Percentiles rank a stretch among this genome's conserved stretches.
Conservation (phyloP, 176 grass and related monocot species). For the Cymbopogon citratus region DNA sequence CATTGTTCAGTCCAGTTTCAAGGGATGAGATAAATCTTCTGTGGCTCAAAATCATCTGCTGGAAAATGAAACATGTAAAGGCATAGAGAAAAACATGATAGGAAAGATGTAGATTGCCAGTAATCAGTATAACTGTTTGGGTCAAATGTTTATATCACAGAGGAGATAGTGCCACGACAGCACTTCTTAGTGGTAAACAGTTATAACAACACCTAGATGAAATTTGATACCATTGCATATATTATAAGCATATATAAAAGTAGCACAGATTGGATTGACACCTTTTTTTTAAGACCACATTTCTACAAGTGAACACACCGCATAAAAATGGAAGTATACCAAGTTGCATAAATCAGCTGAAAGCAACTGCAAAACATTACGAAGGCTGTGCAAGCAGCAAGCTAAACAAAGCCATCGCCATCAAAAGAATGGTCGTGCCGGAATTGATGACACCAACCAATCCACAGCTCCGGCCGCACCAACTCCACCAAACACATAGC, state of each 20-base stretch:
- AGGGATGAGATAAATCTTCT: conserved; percentile 12
- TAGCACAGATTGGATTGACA: not conserved
- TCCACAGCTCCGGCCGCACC: conserved; percentile 27
- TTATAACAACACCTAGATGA: not conserved
- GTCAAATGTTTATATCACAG: conserved; percentile 8
- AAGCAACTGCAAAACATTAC: conserved; percentile 9
- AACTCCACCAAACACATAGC: conserved; percentile 26
- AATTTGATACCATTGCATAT: not conserved
- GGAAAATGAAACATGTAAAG: not conserved
- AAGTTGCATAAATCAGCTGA: conserved; percentile 4
- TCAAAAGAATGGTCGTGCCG: conserved; percentile 23
- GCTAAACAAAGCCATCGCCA: conserved; percentile 46
- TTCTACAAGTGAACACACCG: not conserved
- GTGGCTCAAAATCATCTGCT: conserved; percentile 8
- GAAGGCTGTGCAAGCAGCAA: conserved; percentile 6
- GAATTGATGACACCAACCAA: conserved; percentile 45
- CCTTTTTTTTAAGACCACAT: not conserved
- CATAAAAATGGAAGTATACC: not conserved
- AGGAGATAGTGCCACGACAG: not conserved
- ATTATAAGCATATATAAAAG: not conserved
- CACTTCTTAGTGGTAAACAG: not conserved
- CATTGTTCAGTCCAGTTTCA: conserved; percentile 24
- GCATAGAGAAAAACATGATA: not conserved
- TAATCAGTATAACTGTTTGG: not conserved
- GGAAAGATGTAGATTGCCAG: not conserved